phyloP scores from a whole-genome alignment of 225 moss, liverwort and hornwort genomes.

The Pseudisothecium myosuroides region DNA sequence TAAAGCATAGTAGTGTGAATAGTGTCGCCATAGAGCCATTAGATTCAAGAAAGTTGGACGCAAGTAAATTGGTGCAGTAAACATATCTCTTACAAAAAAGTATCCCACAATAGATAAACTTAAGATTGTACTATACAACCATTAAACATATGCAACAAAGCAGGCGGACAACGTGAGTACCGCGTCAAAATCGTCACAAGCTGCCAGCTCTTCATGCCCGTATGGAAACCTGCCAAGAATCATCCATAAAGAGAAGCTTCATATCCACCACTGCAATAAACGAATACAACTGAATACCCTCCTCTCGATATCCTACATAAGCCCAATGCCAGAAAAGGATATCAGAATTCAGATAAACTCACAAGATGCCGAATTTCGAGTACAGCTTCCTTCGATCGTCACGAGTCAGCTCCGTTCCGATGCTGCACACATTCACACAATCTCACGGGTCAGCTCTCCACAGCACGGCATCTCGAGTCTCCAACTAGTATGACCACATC shows the following conservation, averaged over 20 bases:
- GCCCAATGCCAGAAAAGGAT: background rate
- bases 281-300: background rate
- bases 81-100: background rate
- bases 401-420: constrained; percentile 93
- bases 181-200: constrained; percentile 90
- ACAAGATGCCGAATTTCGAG: constrained; percentile 89
- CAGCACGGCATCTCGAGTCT: background rate
- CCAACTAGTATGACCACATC: background rate
- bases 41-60: background rate
- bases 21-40: background rate
- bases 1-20: background rate
- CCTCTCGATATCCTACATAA: background rate
- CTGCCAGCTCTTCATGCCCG: constrained; percentile 86
- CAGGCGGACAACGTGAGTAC: constrained; percentile 1
- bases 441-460: background rate
- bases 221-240: constrained; percentile 64
- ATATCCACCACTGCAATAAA: background rate
- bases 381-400: constrained; percentile 96
- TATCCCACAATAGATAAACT: background rate
- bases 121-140: background rate
- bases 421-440: constrained; percentile 39
- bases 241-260: background rate
- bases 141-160: background rate
- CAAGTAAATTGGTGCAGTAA: background rate
- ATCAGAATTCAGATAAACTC: constrained; percentile 12